These are phyloP conservation scores for Chenopodium berlandieri DNA, from an alignment of 148 eudicot genomes.

Conservation along the genomic window DNA sequence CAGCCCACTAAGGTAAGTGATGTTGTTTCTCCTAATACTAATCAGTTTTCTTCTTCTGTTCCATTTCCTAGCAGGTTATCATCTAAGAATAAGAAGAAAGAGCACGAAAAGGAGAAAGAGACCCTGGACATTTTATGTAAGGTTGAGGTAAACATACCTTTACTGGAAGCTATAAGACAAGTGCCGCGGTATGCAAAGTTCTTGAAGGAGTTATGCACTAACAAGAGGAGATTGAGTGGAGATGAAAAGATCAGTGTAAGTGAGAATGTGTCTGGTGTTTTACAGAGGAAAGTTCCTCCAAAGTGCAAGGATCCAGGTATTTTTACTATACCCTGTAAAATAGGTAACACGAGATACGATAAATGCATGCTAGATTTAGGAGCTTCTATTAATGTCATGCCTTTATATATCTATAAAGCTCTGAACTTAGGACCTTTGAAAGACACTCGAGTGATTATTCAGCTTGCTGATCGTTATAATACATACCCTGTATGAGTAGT, in stretches of 20 bases:
- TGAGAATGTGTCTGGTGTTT: conserved; percentile 9
- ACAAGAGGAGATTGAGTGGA: conserved; percentile 5
- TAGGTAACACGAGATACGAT: background rate
- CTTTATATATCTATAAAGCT: background rate
- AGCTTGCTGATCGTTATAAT: background rate
- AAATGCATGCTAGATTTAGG: background rate
- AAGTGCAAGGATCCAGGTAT: conserved; percentile 16
- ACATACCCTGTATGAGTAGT: background rate
- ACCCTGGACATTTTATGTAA: background rate
- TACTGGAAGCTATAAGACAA: conserved; percentile 15
- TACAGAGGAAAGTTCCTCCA: conserved; percentile 10
- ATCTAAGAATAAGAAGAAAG: background rate
- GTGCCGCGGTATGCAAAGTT: conserved; percentile 16
- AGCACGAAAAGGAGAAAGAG: background rate
- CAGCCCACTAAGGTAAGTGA: background rate
- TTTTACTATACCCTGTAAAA: conserved; percentile 4
- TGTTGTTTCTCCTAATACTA: background rate
- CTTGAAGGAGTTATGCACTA: conserved; percentile 12
- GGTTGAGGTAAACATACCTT: background rate
- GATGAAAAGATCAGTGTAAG: conserved; percentile 8
- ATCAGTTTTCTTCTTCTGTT: no score
- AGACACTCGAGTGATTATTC: background rate
- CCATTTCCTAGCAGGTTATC: background rate
- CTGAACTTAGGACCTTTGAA: background rate
- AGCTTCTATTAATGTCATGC: conserved; percentile 14